phyloP scores from a whole-genome alignment of 352 stramenopile species.

The Phytophthora pseudosyringae region DNA sequence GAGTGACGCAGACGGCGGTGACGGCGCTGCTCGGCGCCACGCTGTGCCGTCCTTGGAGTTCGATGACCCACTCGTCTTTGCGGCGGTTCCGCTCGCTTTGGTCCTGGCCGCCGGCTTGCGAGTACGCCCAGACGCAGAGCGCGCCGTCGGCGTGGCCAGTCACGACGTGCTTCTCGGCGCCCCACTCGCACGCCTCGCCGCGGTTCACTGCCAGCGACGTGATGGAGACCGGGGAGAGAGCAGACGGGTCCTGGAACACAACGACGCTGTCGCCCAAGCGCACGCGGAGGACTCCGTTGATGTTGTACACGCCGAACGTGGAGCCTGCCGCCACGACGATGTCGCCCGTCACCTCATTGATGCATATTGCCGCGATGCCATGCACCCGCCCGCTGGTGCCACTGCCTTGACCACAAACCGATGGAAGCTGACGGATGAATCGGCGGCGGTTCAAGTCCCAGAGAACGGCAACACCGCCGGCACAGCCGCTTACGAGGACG shows the following conservation, averaged over 20 bases:
- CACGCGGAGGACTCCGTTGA: slow-evolving; percentile 66
- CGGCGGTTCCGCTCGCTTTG: slow-evolving; percentile 17
- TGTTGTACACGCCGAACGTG: slow-evolving; percentile 68
- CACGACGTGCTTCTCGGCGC: slow-evolving; percentile 63
- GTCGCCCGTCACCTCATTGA: slow-evolving; percentile 73
- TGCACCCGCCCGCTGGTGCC: neutral
- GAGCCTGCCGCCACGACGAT: slow-evolving; percentile 57
- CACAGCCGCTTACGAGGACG: slow-evolving; percentile 68
- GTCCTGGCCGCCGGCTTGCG: slow-evolving; percentile 35
- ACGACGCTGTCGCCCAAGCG: slow-evolving; percentile 54
- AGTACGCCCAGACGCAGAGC: slow-evolving; percentile 73
- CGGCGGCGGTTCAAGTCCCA: slow-evolving; percentile 78
- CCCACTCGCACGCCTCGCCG: slow-evolving; percentile 64
- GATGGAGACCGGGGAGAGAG: slow-evolving; percentile 43
- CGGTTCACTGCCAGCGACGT: slow-evolving; percentile 57
- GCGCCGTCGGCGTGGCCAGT: slow-evolving; percentile 69
- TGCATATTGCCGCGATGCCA: slow-evolving; percentile 53
- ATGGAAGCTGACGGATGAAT: slow-evolving; percentile 56
- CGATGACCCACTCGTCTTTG: slow-evolving; percentile 55
- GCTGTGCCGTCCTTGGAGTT: slow-evolving; percentile 59
- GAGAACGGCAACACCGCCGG: slow-evolving; percentile 56
- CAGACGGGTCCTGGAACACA: slow-evolving; percentile 49
- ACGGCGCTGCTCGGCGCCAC: slow-evolving; percentile 50
- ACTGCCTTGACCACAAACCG: slow-evolving; percentile 15
- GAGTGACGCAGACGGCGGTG: slow-evolving; percentile 55